Percentiles rank a stretch among this genome's conserved stretches.
Evolutionary conservation across 345 rosid genomes (phyloP).

Genomic region (Arabis alpina): DNA sequence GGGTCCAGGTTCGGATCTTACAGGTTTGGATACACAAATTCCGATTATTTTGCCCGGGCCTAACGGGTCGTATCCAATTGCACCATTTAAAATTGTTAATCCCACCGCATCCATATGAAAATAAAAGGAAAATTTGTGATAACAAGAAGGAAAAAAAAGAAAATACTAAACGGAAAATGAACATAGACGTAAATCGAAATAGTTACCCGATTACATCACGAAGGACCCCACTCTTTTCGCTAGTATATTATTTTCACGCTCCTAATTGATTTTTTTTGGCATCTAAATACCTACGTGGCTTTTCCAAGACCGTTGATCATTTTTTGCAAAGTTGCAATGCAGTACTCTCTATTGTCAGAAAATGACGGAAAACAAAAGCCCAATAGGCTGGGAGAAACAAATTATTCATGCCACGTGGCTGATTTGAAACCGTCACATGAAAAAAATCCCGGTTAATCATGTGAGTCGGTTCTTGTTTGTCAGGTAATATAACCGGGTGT

Average conservation of each 20-base stretch:
- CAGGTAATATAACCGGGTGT: constrained; percentile 22
- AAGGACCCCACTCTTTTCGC: constrained; percentile 24
- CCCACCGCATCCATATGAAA: not conserved
- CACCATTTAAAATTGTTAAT: not conserved
- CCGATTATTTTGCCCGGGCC: no score
- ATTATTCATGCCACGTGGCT: constrained; percentile 22
- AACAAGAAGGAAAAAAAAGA: not conserved
- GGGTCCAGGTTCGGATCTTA: no score
- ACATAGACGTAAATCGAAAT: constrained; percentile 30
- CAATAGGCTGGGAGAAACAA: constrained; percentile 24
- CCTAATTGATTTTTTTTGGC: not conserved
- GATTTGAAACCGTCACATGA: constrained; percentile 22
- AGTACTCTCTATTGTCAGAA: constrained; percentile 4
- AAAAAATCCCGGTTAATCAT: constrained; percentile 35
- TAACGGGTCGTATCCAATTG: not conserved
- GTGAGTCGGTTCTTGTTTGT: constrained; percentile 37
- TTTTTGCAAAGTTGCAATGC: not conserved
- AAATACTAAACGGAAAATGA: constrained; percentile 17
- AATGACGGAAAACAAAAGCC: constrained; percentile 29
- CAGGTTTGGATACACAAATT: no score
- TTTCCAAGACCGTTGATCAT: constrained; percentile 10
- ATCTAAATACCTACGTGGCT: constrained; percentile 22
- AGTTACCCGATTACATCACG: constrained; percentile 20
- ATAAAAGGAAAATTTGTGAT: not conserved
- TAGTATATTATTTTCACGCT: not conserved